Evolutionary conservation across 805 yeast genomes (phyloP), one percentile per base, ranked within the genome.

Genomic region (Candida corydali): DNA sequence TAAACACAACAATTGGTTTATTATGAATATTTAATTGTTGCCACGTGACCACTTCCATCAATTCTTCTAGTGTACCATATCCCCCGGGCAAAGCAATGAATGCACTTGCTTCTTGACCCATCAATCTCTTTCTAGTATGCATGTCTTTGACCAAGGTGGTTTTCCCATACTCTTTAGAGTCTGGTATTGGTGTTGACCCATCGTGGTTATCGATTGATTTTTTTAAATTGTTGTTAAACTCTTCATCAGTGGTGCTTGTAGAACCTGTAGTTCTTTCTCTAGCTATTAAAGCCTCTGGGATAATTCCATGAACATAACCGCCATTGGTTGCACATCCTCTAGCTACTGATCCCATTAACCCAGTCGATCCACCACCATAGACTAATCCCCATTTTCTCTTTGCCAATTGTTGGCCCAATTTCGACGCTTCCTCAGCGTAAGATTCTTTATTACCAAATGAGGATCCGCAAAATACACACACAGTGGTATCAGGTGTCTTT

Each of bases 31-130:
- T 93, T 50, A 87, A 70, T 66, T 87, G 96, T 34, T 80, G 78
- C 96, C 96, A 87, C 3, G 96, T 87, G 41, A 83, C 82, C 38
- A 86, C 82, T 65, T 87, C 96, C 81, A 86, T 80, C 43, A 87
- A 69, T 62, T 87, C 96, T 60, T 87, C 96, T 54, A 86, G 62
- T 6, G 95, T 86, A 34, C 96, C 96, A 55, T 79, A 86, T 2
- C 96, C 96, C 44, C 96, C 96, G 10, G 96, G 95, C 64, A 87
- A 70, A 0, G 95, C 95, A 30, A 87, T 76, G 59, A 87, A 87
- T 0, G 91, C 94, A 47, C 78, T 78, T n/a, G 91, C 81, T 57
- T 83, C 89, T 51, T 75, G 72, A 19, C 88, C 94, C 96, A 87
- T 87, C 68, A 83, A 50, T 55, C 80, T 73, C 68, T 87, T 87